A percentile compares a stretch with the other conserved stretches of the same genome.
These are phyloP conservation scores for Phoma sp. DNA, from an alignment of 2,329 filamentous ascomycete genomes.

Conservation along the genomic window DNA sequence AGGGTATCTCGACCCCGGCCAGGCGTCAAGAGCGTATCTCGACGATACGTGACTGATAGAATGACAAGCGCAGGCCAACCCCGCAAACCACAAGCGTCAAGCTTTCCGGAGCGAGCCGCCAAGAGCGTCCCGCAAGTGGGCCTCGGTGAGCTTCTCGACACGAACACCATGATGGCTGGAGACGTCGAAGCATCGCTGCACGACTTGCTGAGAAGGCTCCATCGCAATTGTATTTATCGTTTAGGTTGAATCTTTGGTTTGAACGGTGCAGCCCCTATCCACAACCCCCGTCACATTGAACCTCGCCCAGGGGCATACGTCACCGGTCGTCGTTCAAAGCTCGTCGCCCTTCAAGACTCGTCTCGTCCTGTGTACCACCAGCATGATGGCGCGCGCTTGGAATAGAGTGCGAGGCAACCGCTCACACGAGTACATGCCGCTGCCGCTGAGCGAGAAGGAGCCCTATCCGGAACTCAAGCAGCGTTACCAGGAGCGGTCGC, in stretches of 20 bases:
- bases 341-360: no score
- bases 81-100: slow-evolving; percentile 7
- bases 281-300: not conserved
- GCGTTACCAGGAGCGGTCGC: slow-evolving; percentile 18
- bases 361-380: not conserved
- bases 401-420: slow-evolving; percentile 35
- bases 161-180: slow-evolving; percentile 17
- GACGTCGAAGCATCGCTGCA: not conserved
- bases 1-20: slow-evolving; percentile 4
- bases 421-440: slow-evolving; percentile 32
- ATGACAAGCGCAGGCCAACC: slow-evolving; percentile 14
- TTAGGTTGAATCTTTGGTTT: not conserved
- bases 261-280: not conserved
- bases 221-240: not conserved
- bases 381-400: slow-evolving; percentile 38
- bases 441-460: slow-evolving; percentile 43
- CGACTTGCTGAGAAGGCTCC: not conserved
- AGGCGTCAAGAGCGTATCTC: slow-evolving; percentile 19
- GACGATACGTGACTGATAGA: slow-evolving; percentile 12
- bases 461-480: slow-evolving; percentile 24
- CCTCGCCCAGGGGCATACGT: slow-evolving; percentile 4
- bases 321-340: not conserved
- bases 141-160: slow-evolving; percentile 1
- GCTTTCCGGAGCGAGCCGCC: slow-evolving; percentile 10
- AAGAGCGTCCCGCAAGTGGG: slow-evolving; percentile 8